Evolutionary conservation across 2,329 filamentous ascomycete species (phyloP).

Genomic region (Laburnicola sp.): DNA sequence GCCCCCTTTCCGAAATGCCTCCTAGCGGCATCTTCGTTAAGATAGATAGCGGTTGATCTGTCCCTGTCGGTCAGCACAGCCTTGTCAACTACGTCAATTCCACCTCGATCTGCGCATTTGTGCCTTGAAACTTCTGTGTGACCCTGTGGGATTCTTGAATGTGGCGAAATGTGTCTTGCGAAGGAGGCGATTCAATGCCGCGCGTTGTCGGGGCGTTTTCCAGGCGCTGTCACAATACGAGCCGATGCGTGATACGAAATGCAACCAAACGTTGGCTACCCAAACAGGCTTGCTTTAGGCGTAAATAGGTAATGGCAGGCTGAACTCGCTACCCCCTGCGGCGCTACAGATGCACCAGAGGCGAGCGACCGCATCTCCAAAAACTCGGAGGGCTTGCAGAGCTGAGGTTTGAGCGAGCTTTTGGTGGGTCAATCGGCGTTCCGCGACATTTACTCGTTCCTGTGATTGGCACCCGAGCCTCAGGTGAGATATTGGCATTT

Average conservation of each 20-base stretch:
- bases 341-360: slow-evolving; percentile 6
- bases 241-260: slow-evolving; percentile 15
- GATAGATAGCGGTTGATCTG: slow-evolving; percentile 15
- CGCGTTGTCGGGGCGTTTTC: slow-evolving; percentile 1
- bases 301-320: slow-evolving; percentile 20
- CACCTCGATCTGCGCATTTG: neutral
- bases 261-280: slow-evolving; percentile 13
- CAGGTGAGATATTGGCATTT: slow-evolving; percentile 18
- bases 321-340: slow-evolving; percentile 32
- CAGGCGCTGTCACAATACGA: slow-evolving; percentile 11
- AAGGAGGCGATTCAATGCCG: slow-evolving; percentile 8
- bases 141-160: neutral
- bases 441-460: neutral
- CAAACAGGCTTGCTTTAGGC: slow-evolving; percentile 9
- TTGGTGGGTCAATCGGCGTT: neutral
- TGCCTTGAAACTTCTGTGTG: neutral
- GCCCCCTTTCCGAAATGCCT: neutral
- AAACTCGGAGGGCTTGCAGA: slow-evolving; percentile 1
- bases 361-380: neutral
- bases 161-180: neutral
- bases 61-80: slow-evolving; percentile 19
- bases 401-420: slow-evolving; percentile 18
- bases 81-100: slow-evolving; percentile 11
- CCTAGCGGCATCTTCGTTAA: slow-evolving; percentile 12
- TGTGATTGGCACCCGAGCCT: slow-evolving; percentile 10